phyloP scores from a whole-genome alignment of 164 flowering plant genomes.

The Tetrastigma voinierianum region DNA sequence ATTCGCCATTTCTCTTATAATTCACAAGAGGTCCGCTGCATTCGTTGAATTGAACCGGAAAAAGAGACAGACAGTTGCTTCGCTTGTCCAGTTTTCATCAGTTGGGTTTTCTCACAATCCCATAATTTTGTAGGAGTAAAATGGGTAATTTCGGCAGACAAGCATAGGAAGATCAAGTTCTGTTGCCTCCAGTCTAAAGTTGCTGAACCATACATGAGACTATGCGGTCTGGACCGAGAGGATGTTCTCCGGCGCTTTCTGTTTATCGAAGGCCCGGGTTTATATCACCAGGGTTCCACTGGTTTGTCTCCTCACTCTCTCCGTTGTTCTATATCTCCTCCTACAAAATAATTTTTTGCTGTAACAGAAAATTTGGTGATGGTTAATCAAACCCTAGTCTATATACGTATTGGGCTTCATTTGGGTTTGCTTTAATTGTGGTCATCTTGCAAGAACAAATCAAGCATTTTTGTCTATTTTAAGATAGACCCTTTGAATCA shows the following conservation, averaged over 20 bases:
- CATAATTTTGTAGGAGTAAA: conserved; percentile 59
- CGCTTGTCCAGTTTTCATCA: background rate
- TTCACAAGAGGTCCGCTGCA: background rate
- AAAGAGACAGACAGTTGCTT: no score
- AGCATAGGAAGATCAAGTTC: conserved; percentile 75
- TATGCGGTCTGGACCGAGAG: conserved; percentile 63
- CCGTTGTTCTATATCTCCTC: background rate
- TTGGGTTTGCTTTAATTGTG: background rate
- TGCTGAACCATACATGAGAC: conserved; percentile 78
- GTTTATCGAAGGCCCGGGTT: conserved; percentile 81
- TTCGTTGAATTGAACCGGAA: no score
- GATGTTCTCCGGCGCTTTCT: conserved; percentile 80
- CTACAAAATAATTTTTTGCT: background rate
- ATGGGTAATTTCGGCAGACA: conserved; percentile 79
- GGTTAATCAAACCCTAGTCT: no score
- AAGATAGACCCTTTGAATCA: no score
- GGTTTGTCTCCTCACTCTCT: conserved; percentile 34
- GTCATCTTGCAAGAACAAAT: background rate
- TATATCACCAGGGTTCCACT: conserved; percentile 78
- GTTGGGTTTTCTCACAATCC: no score
- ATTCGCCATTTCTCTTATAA: background rate
- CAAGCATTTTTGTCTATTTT: no score
- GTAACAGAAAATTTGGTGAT: background rate
- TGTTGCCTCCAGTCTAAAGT: conserved; percentile 87
- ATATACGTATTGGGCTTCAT: background rate